Evolutionary conservation across 352 stramenopile genomes (phyloP), one percentile per base, ranked within the genome.

Genomic region (Lagenidium sp.): DNA sequence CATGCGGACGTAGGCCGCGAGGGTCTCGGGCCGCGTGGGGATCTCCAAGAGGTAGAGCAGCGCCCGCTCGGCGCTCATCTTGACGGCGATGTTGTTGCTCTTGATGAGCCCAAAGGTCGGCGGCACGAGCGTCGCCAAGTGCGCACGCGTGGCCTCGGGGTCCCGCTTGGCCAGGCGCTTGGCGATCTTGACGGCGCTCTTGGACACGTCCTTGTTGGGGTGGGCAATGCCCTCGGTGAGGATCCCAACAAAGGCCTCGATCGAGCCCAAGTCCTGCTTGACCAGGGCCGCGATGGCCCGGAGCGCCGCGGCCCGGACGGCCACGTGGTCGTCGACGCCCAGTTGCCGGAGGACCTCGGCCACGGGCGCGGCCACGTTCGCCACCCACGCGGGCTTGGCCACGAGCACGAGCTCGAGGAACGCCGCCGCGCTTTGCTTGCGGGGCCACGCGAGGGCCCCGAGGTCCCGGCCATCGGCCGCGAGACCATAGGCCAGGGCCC

Each of bases 41-140:
- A 94, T 75, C 39, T 95, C 79, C 16, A 95, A 66, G 58, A 95
- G 36, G 42, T 95, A 93, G 19, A 95, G 53, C 52, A 95, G 57
- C 38, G 82, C 74, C 24, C 84, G 75, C 48, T 95, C 84, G 28
- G 82, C 82, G 11, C 74, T 72, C 40, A 94, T 53, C 66, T 95
- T 95, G 39, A 92, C 81, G 0, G 76, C 72, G 42, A 95, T 73
- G 55, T 95, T 93, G 54, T 82, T 82, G 64, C 82, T 85, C 68
- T 93, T 93, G 60, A 95, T 88, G 29, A 84, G 63, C 54, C 72
- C 57, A 47, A 95, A 92, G 24, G 83, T 76, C 41, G 72, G 56
- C 18, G 79, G 75, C 47, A 95, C 82, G 31, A 95, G 68, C 36
- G 57, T 54, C 10, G 42, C 36, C 20, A 90, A 29, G 40, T 90